Conservation (phyloP, 441 rosid species). For the Omphalea diandra region DNA sequence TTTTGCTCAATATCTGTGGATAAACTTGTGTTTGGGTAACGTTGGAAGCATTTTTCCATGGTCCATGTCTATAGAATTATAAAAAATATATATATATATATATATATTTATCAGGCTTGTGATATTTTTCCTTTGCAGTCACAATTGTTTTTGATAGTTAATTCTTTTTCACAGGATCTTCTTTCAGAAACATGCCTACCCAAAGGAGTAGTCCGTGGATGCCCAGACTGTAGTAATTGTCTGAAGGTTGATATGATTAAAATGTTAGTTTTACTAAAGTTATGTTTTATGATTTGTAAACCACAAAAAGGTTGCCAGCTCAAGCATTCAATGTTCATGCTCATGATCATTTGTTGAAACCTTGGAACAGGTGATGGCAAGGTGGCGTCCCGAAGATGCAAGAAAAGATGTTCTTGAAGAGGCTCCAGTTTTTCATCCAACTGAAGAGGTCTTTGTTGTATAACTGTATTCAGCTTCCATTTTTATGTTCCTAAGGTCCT, state of each 20-base stretch:
- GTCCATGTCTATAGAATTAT: not conserved
- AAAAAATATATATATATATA: too few species aligned
- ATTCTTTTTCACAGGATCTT: constrained; percentile 22
- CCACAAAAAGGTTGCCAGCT: not conserved
- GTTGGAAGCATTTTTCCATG: not conserved
- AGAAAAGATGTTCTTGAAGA: constrained; percentile 40
- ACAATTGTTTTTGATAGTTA: not conserved
- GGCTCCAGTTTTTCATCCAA: constrained; percentile 59
- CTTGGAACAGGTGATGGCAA: constrained; percentile 37
- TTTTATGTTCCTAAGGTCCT: constrained; percentile 7
- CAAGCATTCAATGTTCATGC: constrained; percentile 6
- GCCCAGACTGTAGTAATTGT: constrained; percentile 29
- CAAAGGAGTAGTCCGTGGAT: constrained; percentile 30
- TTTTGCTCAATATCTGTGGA: not conserved
- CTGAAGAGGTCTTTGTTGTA: constrained; percentile 46
- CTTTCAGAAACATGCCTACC: constrained; percentile 30
- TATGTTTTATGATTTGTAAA: not conserved
- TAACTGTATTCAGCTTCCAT: constrained; percentile 15
- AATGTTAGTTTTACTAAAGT: not conserved
- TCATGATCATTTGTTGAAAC: constrained; percentile 22
- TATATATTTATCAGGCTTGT: not conserved
- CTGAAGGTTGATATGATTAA: constrained; percentile 26
- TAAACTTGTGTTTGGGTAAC: too few species aligned
- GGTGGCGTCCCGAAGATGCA: constrained; percentile 34
- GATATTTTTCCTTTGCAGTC: not conserved